Percentiles rank a stretch among this genome's conserved stretches.
Evolutionary conservation across 805 yeast genomes (phyloP).

Genomic region (Yamadazyma kitorensis): DNA sequence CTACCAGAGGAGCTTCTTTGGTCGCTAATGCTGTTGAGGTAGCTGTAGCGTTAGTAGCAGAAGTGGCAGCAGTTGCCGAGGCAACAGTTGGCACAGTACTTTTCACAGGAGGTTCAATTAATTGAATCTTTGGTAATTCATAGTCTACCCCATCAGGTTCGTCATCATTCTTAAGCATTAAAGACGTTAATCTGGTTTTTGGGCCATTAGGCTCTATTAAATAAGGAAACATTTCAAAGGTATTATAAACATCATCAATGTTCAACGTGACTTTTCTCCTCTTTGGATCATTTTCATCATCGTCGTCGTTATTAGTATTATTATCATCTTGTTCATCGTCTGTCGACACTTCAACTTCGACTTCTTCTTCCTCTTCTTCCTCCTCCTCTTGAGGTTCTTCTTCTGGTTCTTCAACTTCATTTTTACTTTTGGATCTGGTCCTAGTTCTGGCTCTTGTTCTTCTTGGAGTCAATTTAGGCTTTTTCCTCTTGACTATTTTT

Average conservation of each 20-base stretch:
- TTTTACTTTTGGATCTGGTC: slow-evolving; percentile 7
- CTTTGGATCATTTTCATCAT: slow-evolving; percentile 11
- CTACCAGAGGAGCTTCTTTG: too few species aligned
- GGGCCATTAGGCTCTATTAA: slow-evolving; percentile 69
- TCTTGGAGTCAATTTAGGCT: slow-evolving; percentile 20
- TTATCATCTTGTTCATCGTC: slow-evolving; percentile 7
- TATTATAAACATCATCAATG: slow-evolving; percentile 64
- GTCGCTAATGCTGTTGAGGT: slow-evolving; percentile 6
- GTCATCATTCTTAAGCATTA: slow-evolving; percentile 58
- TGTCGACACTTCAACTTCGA: slow-evolving; percentile 7
- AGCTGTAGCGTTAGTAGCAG: background rate
- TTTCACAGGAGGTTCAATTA: slow-evolving; percentile 2
- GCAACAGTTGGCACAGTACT: slow-evolving; percentile 7
- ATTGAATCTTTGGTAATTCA: slow-evolving; percentile 23
- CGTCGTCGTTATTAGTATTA: slow-evolving; percentile 7
- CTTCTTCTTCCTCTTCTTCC: slow-evolving; percentile 15
- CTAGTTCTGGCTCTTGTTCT: slow-evolving; percentile 20
- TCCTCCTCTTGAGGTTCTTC: slow-evolving; percentile 9
- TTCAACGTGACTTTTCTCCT: slow-evolving; percentile 40
- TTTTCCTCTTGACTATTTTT: slow-evolving; percentile 1
- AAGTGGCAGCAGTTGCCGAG: slow-evolving; percentile 5
- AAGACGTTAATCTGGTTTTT: slow-evolving; percentile 45
- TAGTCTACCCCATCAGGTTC: slow-evolving; percentile 35
- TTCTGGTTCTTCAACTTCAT: slow-evolving; percentile 16
- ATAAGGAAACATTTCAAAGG: slow-evolving; percentile 63